Evolutionary conservation across 768 basidiomycete genomes (phyloP), one percentile per base, ranked within the genome.

Genomic region (Fomitopsis pulvina): DNA sequence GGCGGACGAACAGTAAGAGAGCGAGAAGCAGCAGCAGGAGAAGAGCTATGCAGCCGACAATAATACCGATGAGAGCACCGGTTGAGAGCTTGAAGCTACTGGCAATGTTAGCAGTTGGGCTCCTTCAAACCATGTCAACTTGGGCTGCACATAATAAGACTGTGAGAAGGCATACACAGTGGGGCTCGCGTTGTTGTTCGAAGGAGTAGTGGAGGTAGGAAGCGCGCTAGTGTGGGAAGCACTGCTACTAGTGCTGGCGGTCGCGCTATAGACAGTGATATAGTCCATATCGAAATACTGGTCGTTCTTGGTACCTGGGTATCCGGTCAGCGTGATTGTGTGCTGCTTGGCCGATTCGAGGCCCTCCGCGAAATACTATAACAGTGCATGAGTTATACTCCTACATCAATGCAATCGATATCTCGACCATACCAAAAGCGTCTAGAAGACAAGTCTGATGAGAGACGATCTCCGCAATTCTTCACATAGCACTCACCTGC

Each of bases 401-500:
- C n/a, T n/a, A 37, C 5, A 37, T 5, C 14, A 14, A 16, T 16
- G 34, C 18, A 4, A 37, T 37, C 34, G 14, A 37, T 16, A 37
- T 4, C 14, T 37, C 34, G 21, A 14, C 22, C 48, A 26, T 22
- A 50, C 48, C 39, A 50, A 24, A 21, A 50, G 41, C 14, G 48
- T 50, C 48, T 50, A 26, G 6, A 6, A 6, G 14, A 16, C 3
- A 47, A 6, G 14, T 6, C 6, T 27, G 7, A 27, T 45, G 12
- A 45, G 20, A 8, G 11, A 21, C 30, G 11, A 11, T 26, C 27
- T 24, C 4, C 38, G 16, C 6, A 22, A 22, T 22, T 41, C 3
- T 16, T 14, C 12, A 32, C 41, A 28, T 22, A 28, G 62, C 27
- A 37, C 14, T 32, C 54, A 72, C 70, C 59, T 62, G 50, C 11